Base-by-base conservation (phyloP, 805 yeast genomes). In the Candida dendrica region DNA sequence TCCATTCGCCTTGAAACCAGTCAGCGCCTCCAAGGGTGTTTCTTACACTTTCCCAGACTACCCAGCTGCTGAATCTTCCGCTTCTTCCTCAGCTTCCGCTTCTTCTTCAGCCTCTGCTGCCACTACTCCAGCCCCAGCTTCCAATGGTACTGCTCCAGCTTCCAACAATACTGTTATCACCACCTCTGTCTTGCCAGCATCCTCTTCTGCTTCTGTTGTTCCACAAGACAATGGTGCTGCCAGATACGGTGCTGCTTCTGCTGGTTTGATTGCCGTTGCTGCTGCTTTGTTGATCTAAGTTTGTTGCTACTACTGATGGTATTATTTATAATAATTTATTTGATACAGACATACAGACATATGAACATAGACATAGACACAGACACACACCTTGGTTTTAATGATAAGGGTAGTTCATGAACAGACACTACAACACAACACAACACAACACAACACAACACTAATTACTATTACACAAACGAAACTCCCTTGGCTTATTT, bases 221-320 rank as follows among this genome's bases (percentile, higher is more conserved):
- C 53, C 52, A 13, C 26, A 34, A 19, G n/a, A 7, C 6, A 34
- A 34, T 9, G 18, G 30, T 27, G 30, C 30, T 8, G 13, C n/a
- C 13, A 27, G 42, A 17, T 38, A 46, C 38, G 51, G 43, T 31
- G 50, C 51, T 39, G 27, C 44, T 33, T 59, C 52, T 38, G 55
- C 54, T 39, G 56, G 54, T 36, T 31, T 56, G 19, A 60, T 63
- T 40, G 60, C 61, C 19, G 63, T 56, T 36, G 66, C 30, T 27
- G 30, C 61, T 41, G 61, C 63, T 45, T 44, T 63, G 17, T 51
- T 63, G 48, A 36, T 60, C 31, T 54, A 48, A 44, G 20, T n/a
- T n/a, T n/a, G n/a, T n/a, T n/a, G n/a, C n/a, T n/a, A n/a, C n/a
- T n/a, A n/a, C n/a, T n/a, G n/a, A n/a, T n/a, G n/a, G n/a, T n/a